Conservation (phyloP, 768 basidiomycete species). For the Leccinum imitatum region DNA sequence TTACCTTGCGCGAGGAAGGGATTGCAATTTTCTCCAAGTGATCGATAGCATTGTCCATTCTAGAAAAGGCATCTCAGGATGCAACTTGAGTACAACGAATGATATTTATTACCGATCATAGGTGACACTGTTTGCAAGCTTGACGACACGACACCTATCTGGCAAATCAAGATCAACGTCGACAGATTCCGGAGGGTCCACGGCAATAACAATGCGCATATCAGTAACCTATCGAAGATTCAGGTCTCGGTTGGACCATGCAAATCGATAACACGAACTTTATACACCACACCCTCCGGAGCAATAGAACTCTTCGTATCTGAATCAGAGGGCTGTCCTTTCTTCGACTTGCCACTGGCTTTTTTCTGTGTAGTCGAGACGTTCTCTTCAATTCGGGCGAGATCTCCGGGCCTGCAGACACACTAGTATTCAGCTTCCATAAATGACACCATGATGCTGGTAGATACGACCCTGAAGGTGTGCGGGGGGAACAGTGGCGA, state of each 20-base stretch:
- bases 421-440: slow-evolving; percentile 7
- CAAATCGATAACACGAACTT: slow-evolving; percentile 40
- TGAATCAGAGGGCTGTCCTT: slow-evolving; percentile 30
- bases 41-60: slow-evolving; percentile 85
- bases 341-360: slow-evolving; percentile 47
- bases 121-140: slow-evolving; percentile 90
- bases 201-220: slow-evolving; percentile 76
- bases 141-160: slow-evolving; percentile 81
- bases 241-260: neutral
- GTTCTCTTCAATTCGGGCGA: slow-evolving; percentile 82
- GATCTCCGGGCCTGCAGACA: slow-evolving; percentile 72
- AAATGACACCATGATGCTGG: neutral
- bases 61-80: slow-evolving; percentile 29
- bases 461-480: slow-evolving; percentile 61
- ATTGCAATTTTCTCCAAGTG: slow-evolving; percentile 52
- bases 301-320: slow-evolving; percentile 41
- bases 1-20: slow-evolving; percentile 27
- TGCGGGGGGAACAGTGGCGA: slow-evolving; percentile 79
- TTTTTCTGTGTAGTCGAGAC: slow-evolving; percentile 44
- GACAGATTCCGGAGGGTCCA: slow-evolving; percentile 60
- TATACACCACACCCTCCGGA: slow-evolving; percentile 84
- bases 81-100: neutral
- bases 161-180: slow-evolving; percentile 75
- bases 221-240: slow-evolving; percentile 62
- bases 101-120: slow-evolving; percentile 64